Percentiles rank a stretch among this genome's conserved stretches.
These are phyloP conservation scores for Pyracantha coccinea DNA, from an alignment of 331 rosid species.

Conservation along the genomic window DNA sequence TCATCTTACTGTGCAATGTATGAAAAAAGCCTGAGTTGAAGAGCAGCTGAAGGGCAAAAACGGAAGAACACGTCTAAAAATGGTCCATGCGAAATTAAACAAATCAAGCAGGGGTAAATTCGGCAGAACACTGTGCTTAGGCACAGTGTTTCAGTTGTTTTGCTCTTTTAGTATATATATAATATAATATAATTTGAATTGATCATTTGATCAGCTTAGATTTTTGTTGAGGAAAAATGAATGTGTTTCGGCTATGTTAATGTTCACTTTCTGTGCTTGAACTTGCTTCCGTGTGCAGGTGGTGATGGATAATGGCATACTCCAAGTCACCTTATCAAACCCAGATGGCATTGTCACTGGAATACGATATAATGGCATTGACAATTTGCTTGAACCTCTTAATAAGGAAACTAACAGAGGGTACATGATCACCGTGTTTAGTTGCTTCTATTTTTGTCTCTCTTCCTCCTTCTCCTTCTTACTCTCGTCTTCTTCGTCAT, in stretches of 20 bases:
- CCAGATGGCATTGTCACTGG: conserved; percentile 75
- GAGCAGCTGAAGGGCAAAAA: no score
- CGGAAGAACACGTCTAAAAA: no score
- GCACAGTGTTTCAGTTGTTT: no score
- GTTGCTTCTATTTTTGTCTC: background rate
- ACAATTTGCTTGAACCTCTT: conserved; percentile 68
- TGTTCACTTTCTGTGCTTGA: background rate
- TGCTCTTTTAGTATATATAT: no score
- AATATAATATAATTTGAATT: background rate
- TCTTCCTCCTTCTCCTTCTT: background rate
- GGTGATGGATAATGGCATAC: conserved; percentile 71
- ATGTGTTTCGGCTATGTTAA: background rate
- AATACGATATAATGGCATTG: conserved; percentile 57
- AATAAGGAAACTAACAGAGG: conserved; percentile 56
- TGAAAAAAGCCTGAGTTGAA: no score
- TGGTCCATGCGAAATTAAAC: no score
- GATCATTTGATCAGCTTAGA: background rate
- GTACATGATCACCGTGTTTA: conserved; percentile 19
- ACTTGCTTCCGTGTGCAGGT: conserved; percentile 39
- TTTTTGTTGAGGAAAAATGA: background rate
- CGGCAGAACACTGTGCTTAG: no score
- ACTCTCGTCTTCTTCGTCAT: background rate
- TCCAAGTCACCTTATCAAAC: conserved; percentile 62
- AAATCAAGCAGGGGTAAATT: no score
- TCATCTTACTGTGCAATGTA: no score